Conservation (phyloP, 352 stramenopile species). For the Thalassiosira mediterranea region DNA sequence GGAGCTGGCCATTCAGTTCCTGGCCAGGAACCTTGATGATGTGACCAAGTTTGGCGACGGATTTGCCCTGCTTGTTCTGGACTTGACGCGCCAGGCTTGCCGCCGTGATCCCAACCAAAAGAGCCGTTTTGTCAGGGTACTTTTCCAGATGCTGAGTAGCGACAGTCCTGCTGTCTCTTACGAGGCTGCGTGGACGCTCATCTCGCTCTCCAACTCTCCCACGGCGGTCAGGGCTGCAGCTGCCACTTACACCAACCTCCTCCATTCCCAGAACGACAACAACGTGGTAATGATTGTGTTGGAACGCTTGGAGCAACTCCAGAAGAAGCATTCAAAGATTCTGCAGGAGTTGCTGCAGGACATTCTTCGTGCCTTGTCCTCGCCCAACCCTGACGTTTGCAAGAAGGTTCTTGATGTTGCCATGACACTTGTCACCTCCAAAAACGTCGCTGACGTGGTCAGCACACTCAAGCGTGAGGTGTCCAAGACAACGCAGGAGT, state of each 20-base stretch:
- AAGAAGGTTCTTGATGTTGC: slow-evolving; percentile 98
- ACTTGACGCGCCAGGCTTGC: slow-evolving; percentile 98
- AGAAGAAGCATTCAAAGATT: slow-evolving; percentile 96
- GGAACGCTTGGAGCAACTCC: slow-evolving; percentile 95
- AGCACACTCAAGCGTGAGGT: slow-evolving; percentile 88
- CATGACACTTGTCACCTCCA: slow-evolving; percentile 95
- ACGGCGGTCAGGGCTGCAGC: slow-evolving; percentile 96
- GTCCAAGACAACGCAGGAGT: slow-evolving; percentile 84
- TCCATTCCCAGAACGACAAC: slow-evolving; percentile 99
- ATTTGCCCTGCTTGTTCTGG: slow-evolving; percentile 98
- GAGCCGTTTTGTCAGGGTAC: slow-evolving; percentile 97
- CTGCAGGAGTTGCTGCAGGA: slow-evolving; percentile 99
- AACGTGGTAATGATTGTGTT: slow-evolving; percentile 99
- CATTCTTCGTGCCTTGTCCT: slow-evolving; percentile 95
- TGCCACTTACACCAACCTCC: slow-evolving; percentile 95
- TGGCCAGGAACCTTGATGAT: slow-evolving; percentile 96
- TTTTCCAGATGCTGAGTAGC: slow-evolving; percentile 96
- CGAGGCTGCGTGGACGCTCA: slow-evolving; percentile 98
- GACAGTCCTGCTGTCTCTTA: slow-evolving; percentile 90
- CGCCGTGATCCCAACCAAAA: slow-evolving; percentile 97
- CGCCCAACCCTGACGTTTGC: slow-evolving; percentile 97
- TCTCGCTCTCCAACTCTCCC: slow-evolving; percentile 96
- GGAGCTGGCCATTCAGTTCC: slow-evolving; percentile 96
- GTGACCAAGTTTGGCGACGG: slow-evolving; percentile 87
- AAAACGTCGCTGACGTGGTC: slow-evolving; percentile 98